A percentile compares a stretch with the other conserved stretches of the same genome.
Evolutionary conservation across 2,329 filamentous ascomycete species (phyloP).

Genomic region (Torrubiella hemipterigena): DNA sequence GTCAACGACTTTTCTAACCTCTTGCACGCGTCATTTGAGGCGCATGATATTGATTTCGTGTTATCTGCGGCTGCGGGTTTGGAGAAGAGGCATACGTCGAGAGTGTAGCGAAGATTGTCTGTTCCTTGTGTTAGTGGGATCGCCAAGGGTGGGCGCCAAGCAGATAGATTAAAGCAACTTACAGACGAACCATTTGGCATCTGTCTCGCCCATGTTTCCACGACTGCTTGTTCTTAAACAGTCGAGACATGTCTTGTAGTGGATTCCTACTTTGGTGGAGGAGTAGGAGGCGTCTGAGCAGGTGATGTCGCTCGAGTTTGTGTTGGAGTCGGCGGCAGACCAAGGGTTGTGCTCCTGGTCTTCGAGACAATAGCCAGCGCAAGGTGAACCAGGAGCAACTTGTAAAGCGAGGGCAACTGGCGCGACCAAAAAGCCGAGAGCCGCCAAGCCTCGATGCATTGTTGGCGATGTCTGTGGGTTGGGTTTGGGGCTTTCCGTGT

Average conservation of each 20-base stretch:
- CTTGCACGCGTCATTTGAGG: conserved; percentile 26
- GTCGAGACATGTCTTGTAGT: conserved; percentile 32
- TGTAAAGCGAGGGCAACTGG: no score
- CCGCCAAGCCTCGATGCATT: conserved; percentile 5
- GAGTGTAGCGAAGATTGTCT: conserved; percentile 38
- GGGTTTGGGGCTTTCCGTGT: no score
- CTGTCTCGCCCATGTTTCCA: conserved; percentile 24
- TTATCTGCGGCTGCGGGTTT: conserved; percentile 17
- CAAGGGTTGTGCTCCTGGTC: conserved; percentile 18
- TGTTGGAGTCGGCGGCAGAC: conserved; percentile 24
- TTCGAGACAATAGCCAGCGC: conserved; percentile 34
- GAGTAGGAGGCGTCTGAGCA: conserved; percentile 30
- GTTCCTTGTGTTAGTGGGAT: conserved; percentile 8
- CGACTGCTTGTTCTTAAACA: conserved; percentile 34
- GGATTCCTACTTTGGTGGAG: conserved; percentile 23
- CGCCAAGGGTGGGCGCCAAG: background rate
- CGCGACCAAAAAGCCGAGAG: conserved; percentile 7
- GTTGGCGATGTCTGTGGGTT: no score
- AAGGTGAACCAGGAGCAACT: conserved; percentile 38
- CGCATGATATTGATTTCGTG: conserved; percentile 27
- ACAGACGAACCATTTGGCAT: conserved; percentile 36
- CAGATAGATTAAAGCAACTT: conserved; percentile 12
- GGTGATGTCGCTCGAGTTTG: conserved; percentile 31
- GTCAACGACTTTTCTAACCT: conserved; percentile 25
- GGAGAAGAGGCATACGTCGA: conserved; percentile 33